These are phyloP conservation scores for Xylaria grammica DNA, from an alignment of 495 filamentous ascomycete species.

Conservation along the genomic window DNA sequence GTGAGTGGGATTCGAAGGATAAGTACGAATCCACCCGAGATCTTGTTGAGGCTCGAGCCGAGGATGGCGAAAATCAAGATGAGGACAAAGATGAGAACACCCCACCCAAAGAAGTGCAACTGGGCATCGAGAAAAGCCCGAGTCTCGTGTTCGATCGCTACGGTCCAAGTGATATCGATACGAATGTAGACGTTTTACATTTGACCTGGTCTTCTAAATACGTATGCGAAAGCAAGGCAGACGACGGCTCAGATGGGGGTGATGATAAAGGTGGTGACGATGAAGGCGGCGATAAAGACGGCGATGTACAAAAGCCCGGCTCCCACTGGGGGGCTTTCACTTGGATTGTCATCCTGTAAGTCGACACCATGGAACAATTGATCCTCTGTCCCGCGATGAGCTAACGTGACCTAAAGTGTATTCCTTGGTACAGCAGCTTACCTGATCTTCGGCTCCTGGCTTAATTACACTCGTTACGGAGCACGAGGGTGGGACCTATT, in stretches of 20 bases:
- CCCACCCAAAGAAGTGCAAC: slow-evolving; percentile 52
- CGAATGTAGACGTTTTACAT: slow-evolving; percentile 59
- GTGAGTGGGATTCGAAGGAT: slow-evolving; percentile 56
- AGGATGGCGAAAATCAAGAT: slow-evolving; percentile 35
- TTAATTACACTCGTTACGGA: slow-evolving; percentile 97
- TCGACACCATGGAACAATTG: slow-evolving; percentile 26
- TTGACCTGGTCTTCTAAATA: slow-evolving; percentile 86
- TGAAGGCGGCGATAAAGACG: slow-evolving; percentile 9
- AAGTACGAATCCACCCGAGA: slow-evolving; percentile 41
- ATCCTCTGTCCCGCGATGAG: background rate
- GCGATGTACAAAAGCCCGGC: slow-evolving; percentile 34
- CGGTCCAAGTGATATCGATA: slow-evolving; percentile 51
- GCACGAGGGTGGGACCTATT: slow-evolving; percentile 94
- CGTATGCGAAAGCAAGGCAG: slow-evolving; percentile 70
- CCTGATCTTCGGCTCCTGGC: slow-evolving; percentile 97
- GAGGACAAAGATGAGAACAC: slow-evolving; percentile 42
- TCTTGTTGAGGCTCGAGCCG: slow-evolving; percentile 13
- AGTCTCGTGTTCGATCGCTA: slow-evolving; percentile 79
- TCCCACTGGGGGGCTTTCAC: slow-evolving; percentile 92
- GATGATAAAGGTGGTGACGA: background rate
- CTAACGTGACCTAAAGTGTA: slow-evolving; percentile 55
- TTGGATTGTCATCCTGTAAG: slow-evolving; percentile 95
- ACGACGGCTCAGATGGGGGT: slow-evolving; percentile 43
- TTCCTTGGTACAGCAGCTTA: slow-evolving; percentile 89
- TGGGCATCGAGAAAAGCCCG: slow-evolving; percentile 48